phyloP scores from a whole-genome alignment of 2,329 filamentous ascomycete species.

The Pseudocercospora macadamiae region DNA sequence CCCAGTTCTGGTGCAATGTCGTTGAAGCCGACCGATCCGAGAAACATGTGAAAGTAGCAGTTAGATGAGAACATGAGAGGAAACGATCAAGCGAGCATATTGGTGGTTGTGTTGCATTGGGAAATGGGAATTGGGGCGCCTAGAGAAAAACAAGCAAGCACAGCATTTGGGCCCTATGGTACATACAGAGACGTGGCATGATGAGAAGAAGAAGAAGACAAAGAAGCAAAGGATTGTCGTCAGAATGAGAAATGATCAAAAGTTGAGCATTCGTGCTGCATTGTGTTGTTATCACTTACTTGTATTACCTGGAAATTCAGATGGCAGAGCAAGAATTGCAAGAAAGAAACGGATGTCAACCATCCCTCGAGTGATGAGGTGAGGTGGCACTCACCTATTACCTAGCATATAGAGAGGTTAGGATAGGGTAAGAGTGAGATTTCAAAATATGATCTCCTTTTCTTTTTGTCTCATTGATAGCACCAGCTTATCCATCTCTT shows the following conservation, averaged over 20 bases:
- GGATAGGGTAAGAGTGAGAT: too few species aligned
- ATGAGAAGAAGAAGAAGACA: neutral
- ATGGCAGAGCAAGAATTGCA: neutral
- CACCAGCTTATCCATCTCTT: neutral
- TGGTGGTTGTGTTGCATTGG: neutral
- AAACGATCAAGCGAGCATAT: conserved; percentile 1
- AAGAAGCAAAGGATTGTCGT: too few species aligned
- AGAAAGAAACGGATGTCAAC: neutral
- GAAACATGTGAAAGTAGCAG: neutral
- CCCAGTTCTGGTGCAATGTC: conserved; percentile 31
- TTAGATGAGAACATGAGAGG: neutral
- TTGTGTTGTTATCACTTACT: neutral
- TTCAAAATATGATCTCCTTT: too few species aligned
- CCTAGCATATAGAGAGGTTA: too few species aligned
- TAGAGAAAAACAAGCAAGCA: neutral
- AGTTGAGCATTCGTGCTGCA: neutral
- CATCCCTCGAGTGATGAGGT: too few species aligned
- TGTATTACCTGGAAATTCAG: neutral
- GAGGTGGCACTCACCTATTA: too few species aligned
- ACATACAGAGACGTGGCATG: conserved; percentile 1
- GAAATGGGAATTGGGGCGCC: neutral
- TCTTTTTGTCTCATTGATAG: too few species aligned
- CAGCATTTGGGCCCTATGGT: neutral
- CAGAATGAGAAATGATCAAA: neutral
- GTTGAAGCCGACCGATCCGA: neutral